Evolutionary conservation across 2,329 filamentous ascomycete species (phyloP), one percentile per base, ranked within the genome.

Genomic region (Botrytis byssoidea): DNA sequence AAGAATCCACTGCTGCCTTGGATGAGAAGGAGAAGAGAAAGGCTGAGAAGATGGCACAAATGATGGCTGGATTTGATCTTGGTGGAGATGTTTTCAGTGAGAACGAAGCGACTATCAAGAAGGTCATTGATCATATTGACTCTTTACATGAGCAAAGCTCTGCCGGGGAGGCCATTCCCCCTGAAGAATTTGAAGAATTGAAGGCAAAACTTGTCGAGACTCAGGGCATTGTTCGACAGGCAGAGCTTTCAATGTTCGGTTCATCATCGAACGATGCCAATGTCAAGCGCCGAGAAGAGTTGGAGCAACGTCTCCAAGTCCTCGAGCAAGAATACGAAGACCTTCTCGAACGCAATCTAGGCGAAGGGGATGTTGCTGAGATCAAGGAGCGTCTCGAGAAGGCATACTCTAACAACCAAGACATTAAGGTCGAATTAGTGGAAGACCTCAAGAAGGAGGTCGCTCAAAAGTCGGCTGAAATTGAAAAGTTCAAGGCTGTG

Each of bases 11-110:
- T 63, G 94, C 94, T 14, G 92, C 94, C 25, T 85, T 97, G 32
- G 95, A 98, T 79, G 96, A 98, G 84, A 99, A 99, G 87, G 97
- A 98, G 84, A 95, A 94, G 87, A 95, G 94, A 85, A 99, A 99
- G 88, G 94, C 95, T 0, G 96, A 99, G 85, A 96, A 97, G 84
- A 99, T 99, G 96, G 96, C 96, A 61, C 93, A 98, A 88, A 99
- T 99, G 96, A 98, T 99, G 95, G 96, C 96, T 74, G 94, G 95
- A 5, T 98, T 99, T 79, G 95, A 99, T 80, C 89, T 99, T 48
- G 95, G 94, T 63, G 92, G 92, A 67, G 95, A 98, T 74, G 91
- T 97, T 46, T 97, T 98, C 82, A 97, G 94, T 78, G 93, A 96
- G 74, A 97, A 97, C 79, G 96, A 99, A 83, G 89, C 91, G 76